These are phyloP conservation scores for Ogataea philodendri DNA, from an alignment of 805 yeast species.

Conservation along the genomic window DNA sequence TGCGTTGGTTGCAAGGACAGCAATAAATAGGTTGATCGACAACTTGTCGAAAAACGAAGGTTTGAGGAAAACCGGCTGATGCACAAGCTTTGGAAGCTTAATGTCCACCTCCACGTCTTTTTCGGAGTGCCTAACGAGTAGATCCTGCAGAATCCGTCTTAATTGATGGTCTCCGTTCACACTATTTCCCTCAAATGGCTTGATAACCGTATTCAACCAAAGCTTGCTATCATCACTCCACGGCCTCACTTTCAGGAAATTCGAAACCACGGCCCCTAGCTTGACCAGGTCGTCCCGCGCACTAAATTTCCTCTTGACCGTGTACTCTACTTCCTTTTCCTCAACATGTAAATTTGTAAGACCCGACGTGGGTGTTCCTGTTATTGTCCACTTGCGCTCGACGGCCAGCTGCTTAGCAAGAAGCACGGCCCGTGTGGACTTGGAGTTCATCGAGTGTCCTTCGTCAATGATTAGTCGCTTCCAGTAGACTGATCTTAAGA, in stretches of 20 bases:
- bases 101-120: slow-evolving; percentile 55
- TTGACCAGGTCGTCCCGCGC: slow-evolving; percentile 52
- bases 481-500: slow-evolving; percentile 53
- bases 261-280: slow-evolving; percentile 50
- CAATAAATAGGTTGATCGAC: slow-evolving; percentile 60
- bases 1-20: slow-evolving; percentile 70
- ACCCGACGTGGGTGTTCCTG: slow-evolving; percentile 77
- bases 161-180: slow-evolving; percentile 44
- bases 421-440: slow-evolving; percentile 46
- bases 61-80: slow-evolving; percentile 53
- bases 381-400: slow-evolving; percentile 71
- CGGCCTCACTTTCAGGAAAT: slow-evolving; percentile 59
- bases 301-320: slow-evolving; percentile 48
- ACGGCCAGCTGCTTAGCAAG: slow-evolving; percentile 48
- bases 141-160: slow-evolving; percentile 40
- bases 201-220: slow-evolving; percentile 47
- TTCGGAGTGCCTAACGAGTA: slow-evolving; percentile 57
- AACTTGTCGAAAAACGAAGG: slow-evolving; percentile 64
- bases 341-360: slow-evolving; percentile 54
- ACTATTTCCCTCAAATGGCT: slow-evolving; percentile 43
- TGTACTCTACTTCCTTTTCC: slow-evolving; percentile 38
- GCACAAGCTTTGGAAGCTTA: slow-evolving; percentile 55
- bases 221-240: slow-evolving; percentile 46
- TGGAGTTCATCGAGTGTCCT: slow-evolving; percentile 63
- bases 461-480: slow-evolving; percentile 72